These are phyloP conservation scores for Combretum micranthum DNA, from an alignment of 345 rosid species.

Conservation along the genomic window DNA sequence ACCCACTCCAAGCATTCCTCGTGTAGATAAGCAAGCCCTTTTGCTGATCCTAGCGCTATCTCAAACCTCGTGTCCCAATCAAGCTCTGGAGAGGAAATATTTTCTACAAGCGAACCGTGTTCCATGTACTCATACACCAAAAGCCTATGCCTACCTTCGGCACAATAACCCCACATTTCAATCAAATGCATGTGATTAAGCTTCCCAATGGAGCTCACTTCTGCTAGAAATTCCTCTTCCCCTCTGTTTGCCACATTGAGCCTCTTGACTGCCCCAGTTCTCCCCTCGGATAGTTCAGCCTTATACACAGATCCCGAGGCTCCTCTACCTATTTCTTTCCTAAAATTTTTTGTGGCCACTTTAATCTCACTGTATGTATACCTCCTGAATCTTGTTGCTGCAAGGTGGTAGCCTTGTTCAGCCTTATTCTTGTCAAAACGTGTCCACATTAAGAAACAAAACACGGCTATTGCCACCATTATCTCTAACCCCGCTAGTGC, in stretches of 20 bases:
- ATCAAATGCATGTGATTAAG: slow-evolving; percentile 22
- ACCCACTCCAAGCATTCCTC: slow-evolving; percentile 37
- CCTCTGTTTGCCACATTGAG: slow-evolving; percentile 11
- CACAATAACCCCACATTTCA: slow-evolving; percentile 21
- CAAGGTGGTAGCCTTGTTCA: background rate
- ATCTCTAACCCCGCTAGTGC: background rate
- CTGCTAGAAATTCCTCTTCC: slow-evolving; percentile 20
- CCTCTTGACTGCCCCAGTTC: slow-evolving; percentile 19
- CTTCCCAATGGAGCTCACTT: slow-evolving; percentile 22
- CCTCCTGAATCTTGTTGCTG: slow-evolving; percentile 3
- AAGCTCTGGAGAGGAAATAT: slow-evolving; percentile 1
- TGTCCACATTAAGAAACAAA: background rate
- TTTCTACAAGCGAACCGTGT: slow-evolving; percentile 8
- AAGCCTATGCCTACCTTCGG: slow-evolving; percentile 13
- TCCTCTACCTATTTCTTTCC: slow-evolving; percentile 15
- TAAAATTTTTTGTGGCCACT: slow-evolving; percentile 11
- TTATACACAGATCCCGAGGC: slow-evolving; percentile 17
- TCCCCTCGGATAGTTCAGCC: slow-evolving; percentile 8
- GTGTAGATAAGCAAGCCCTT: slow-evolving; percentile 31
- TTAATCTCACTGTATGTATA: slow-evolving; percentile 14
- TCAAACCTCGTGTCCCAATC: slow-evolving; percentile 15
- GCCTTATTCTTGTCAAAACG: background rate
- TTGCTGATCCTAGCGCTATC: slow-evolving; percentile 21
- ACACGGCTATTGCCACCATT: too few relatives aligned
- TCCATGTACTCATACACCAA: slow-evolving; percentile 20